Conservation (phyloP, 2,329 filamentous ascomycete species). For the Trichoderma koningii region DNA sequence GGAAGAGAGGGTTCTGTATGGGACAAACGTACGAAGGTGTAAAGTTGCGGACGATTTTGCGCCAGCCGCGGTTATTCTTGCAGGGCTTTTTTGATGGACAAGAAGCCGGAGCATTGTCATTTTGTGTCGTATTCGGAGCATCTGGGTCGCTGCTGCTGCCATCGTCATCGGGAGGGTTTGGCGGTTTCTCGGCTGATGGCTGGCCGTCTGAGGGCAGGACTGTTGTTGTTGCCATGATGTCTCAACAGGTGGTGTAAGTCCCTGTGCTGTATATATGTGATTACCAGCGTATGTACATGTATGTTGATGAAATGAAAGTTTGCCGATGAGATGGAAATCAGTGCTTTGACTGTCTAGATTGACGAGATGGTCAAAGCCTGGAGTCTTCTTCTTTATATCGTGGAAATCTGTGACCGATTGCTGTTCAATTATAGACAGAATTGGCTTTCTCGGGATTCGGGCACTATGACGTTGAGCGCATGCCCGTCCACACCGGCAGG, state of each 20-base stretch:
- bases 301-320: too few species aligned
- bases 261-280: too few species aligned
- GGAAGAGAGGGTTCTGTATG: too few species aligned
- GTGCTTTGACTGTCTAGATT: too few species aligned
- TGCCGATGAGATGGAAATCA: too few species aligned
- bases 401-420: neutral
- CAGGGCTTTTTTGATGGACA: slow-evolving; percentile 31
- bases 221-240: slow-evolving; percentile 19
- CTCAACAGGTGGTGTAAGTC: neutral
- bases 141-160: slow-evolving; percentile 4
- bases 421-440: neutral
- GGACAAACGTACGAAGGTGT: slow-evolving; percentile 52
- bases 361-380: neutral
- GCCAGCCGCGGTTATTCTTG: slow-evolving; percentile 45
- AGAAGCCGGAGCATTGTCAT: neutral
- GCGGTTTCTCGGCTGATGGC: neutral
- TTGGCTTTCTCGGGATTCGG: neutral
- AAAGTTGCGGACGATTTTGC: slow-evolving; percentile 54
- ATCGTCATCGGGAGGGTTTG: slow-evolving; percentile 18
- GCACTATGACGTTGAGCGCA: neutral
- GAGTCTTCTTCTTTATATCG: neutral
- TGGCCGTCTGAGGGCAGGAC: neutral
- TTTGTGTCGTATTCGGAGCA: neutral
- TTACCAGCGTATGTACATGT: too few species aligned
- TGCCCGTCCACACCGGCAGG: neutral